Conservation (phyloP, 805 yeast species). For the Phaffomyces antillensis region DNA sequence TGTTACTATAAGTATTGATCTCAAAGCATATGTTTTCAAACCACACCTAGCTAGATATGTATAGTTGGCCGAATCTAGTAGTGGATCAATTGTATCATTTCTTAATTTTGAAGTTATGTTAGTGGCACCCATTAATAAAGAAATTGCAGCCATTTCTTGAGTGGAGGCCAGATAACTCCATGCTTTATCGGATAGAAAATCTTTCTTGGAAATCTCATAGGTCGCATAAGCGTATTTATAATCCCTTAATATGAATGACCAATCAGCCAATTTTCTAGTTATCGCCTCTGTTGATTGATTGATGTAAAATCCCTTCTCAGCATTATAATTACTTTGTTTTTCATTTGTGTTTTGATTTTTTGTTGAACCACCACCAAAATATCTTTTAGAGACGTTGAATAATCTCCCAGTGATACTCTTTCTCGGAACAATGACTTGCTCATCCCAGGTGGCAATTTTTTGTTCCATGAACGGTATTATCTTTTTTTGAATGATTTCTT, state of each 20-base stretch:
- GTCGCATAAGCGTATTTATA: constrained; percentile 77
- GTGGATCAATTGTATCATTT: constrained; percentile 39
- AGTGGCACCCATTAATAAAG: constrained; percentile 53
- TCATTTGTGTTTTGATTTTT: constrained; percentile 17
- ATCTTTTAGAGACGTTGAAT: constrained; percentile 58
- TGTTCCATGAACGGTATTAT: constrained; percentile 78
- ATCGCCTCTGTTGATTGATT: constrained; percentile 63
- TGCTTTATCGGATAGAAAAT: constrained; percentile 68
- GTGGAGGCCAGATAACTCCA: constrained; percentile 76
- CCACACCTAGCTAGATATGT: constrained; percentile 68
- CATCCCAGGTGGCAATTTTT: constrained; percentile 80
- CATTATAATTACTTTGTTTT: constrained; percentile 35
- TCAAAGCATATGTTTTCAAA: constrained; percentile 60
- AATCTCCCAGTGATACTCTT: constrained; percentile 69
- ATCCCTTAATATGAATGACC: constrained; percentile 87
- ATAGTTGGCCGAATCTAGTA: constrained; percentile 60
- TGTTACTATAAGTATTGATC: constrained; percentile 58
- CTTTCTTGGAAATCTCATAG: constrained; percentile 76
- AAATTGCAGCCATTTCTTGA: constrained; percentile 82
- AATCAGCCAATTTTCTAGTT: constrained; percentile 80
- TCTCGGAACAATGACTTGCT: constrained; percentile 68
- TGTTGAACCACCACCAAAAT: constrained; percentile 30
- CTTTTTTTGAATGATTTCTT: constrained; percentile 30
- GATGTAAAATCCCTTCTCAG: constrained; percentile 50
- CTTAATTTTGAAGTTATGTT: constrained; percentile 34